A percentile compares a stretch with the other conserved stretches of the same genome.
These are phyloP conservation scores for Chrysosporium queenslandicum DNA, from an alignment of 2,329 filamentous ascomycete genomes.

Conservation along the genomic window DNA sequence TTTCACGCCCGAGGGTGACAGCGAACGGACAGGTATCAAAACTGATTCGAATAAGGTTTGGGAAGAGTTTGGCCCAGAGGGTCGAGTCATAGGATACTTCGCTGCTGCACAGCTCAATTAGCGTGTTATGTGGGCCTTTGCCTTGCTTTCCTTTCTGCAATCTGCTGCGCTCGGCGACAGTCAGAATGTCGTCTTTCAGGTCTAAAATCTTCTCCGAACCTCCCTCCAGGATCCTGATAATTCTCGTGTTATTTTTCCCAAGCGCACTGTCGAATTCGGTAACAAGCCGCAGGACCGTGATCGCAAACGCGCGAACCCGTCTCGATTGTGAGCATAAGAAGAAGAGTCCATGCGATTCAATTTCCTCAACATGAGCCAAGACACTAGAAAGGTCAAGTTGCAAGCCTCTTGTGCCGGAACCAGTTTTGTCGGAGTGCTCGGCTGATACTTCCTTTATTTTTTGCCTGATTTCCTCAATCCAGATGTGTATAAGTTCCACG, in stretches of 20 bases:
- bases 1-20: conserved; percentile 78
- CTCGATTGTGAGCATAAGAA: conserved; percentile 94
- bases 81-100: conserved; percentile 91
- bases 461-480: conserved; percentile 91
- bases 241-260: conserved; percentile 65
- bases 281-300: conserved; percentile 83
- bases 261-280: conserved; percentile 88
- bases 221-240: conserved; percentile 87
- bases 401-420: conserved; percentile 59
- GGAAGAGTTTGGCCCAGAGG: conserved; percentile 96
- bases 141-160: conserved; percentile 82
- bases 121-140: conserved; percentile 69
- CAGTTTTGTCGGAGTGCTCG: conserved; percentile 53
- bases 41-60: conserved; percentile 81
- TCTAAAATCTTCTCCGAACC: conserved; percentile 83
- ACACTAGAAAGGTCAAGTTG: conserved; percentile 79
- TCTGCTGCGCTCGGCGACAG: conserved; percentile 83
- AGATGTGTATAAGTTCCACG: conserved; percentile 86
- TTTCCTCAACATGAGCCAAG: conserved; percentile 88
- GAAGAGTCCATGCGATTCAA: conserved; percentile 92
- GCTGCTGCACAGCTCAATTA: conserved; percentile 91
- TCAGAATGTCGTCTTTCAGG: conserved; percentile 73
- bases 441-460: conserved; percentile 65
- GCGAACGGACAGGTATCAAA: conserved; percentile 87
- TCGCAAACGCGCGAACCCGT: conserved; percentile 77